Percentiles rank a stretch among this genome's conserved stretches.
Evolutionary conservation across 176 grass and related monocot species (phyloP).

Genomic region (Phyllostachys edulis): DNA sequence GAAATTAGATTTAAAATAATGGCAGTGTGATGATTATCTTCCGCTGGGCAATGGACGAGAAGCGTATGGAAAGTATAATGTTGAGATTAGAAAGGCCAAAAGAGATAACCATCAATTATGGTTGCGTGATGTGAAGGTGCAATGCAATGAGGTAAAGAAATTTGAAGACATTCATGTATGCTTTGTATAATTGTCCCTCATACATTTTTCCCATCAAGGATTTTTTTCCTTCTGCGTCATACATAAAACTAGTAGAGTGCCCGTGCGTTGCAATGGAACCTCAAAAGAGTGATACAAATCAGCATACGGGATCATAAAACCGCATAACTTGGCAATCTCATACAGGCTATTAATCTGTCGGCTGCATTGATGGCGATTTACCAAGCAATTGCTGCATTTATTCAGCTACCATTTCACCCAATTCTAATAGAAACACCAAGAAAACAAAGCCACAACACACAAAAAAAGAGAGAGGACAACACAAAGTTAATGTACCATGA

Average conservation of each 20-base stretch:
- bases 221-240: background rate
- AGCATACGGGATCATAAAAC: too few relatives aligned
- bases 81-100: constrained; percentile 44
- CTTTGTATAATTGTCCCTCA: constrained; percentile 12
- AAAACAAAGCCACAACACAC: too few relatives aligned
- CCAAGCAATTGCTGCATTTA: too few relatives aligned
- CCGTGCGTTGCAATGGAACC: too few relatives aligned
- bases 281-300: too few relatives aligned
- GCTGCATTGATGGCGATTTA: too few relatives aligned
- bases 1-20: constrained; percentile 38
- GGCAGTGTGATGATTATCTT: constrained; percentile 90
- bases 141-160: constrained; percentile 57
- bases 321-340: too few relatives aligned
- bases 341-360: too few relatives aligned
- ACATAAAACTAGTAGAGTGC: background rate
- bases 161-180: constrained; percentile 6
- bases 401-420: too few relatives aligned
- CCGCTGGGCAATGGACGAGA: constrained; percentile 34
- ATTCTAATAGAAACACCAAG: too few relatives aligned
- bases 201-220: background rate
- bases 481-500: too few relatives aligned
- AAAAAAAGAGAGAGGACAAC: too few relatives aligned
- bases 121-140: constrained; percentile 70
- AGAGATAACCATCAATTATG: constrained; percentile 51
- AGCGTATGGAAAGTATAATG: constrained; percentile 73